Conservation (phyloP, 495 filamentous ascomycete species). For the Penicillium riverlandense region DNA sequence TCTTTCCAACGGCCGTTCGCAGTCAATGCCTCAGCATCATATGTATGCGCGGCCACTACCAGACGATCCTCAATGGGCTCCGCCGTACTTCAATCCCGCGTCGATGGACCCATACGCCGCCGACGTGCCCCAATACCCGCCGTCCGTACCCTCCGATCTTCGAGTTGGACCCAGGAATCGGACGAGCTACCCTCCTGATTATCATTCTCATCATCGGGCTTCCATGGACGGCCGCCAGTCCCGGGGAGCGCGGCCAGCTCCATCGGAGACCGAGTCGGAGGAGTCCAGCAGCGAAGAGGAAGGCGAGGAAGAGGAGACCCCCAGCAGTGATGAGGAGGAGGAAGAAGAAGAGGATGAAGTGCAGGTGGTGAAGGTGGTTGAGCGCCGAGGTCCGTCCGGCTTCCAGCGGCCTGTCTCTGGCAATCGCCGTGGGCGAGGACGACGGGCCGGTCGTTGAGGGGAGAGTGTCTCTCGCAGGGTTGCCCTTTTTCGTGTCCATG, state of each 20-base stretch:
- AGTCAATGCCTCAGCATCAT: slow-evolving; percentile 19
- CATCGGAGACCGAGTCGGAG: slow-evolving; percentile 13
- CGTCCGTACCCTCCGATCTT: slow-evolving; percentile 26
- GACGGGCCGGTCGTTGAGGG: slow-evolving; percentile 17
- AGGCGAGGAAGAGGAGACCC: slow-evolving; percentile 8
- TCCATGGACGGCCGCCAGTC: slow-evolving; percentile 5
- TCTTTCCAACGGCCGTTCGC: slow-evolving; percentile 19
- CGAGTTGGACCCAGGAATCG: slow-evolving; percentile 18
- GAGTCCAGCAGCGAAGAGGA: slow-evolving; percentile 12
- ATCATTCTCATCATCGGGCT: slow-evolving; percentile 5
- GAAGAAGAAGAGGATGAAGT: slow-evolving; percentile 18
- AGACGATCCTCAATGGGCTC: slow-evolving; percentile 40
- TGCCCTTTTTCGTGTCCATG: slow-evolving; percentile 1
- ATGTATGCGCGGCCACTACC: slow-evolving; percentile 28
- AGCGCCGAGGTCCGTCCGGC: slow-evolving; percentile 18
- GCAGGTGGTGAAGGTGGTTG: slow-evolving; percentile 26
- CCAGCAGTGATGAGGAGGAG: slow-evolving; percentile 24
- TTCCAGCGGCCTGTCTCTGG: slow-evolving; percentile 14
- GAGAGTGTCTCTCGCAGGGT: slow-evolving; percentile 6
- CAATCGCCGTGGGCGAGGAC: slow-evolving; percentile 12
- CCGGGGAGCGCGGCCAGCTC: slow-evolving; percentile 7
- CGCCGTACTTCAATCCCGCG: slow-evolving; percentile 31
- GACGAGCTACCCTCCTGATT: slow-evolving; percentile 13
- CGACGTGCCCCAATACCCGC: slow-evolving; percentile 21
- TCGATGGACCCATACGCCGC: slow-evolving; percentile 21